phyloP scores from a whole-genome alignment of 2,329 filamentous ascomycete species.

The Rhynchosporium secalis region DNA sequence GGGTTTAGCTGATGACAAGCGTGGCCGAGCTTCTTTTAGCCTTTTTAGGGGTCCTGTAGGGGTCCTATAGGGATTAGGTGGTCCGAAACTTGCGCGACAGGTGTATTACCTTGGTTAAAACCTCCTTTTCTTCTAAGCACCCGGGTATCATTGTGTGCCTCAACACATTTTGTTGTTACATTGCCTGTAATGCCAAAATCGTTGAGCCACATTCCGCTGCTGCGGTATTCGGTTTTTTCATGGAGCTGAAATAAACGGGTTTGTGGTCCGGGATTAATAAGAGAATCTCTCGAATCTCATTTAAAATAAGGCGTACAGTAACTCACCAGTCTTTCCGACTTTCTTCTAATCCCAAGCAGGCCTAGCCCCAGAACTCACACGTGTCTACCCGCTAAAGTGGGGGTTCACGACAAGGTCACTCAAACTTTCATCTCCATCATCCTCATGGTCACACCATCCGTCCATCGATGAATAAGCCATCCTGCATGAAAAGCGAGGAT shows the following conservation, averaged over 20 bases:
- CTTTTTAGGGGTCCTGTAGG: too few relatives aligned
- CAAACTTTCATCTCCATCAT: not conserved
- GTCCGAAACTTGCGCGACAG: too few relatives aligned
- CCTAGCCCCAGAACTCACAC: conserved; percentile 2
- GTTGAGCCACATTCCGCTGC: not conserved
- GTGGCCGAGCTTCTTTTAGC: too few relatives aligned
- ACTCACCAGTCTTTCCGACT: not conserved
- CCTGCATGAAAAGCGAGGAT: conserved; percentile 4
- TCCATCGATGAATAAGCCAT: conserved; percentile 10
- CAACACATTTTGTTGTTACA: too few relatives aligned
- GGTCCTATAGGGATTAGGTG: too few relatives aligned
- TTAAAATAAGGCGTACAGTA: not conserved
- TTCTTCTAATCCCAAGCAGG: conserved; percentile 1
- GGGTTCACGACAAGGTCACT: not conserved
- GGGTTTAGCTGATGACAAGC: too few relatives aligned
- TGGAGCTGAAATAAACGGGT: too few relatives aligned
- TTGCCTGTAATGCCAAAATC: too few relatives aligned
- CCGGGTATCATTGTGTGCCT: too few relatives aligned
- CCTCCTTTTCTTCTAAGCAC: too few relatives aligned
- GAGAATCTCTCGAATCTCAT: not conserved
- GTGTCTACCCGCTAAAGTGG: conserved; percentile 2
- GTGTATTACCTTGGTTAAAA: too few relatives aligned
- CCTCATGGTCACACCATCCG: not conserved
- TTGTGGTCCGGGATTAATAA: not conserved
- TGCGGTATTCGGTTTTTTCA: not conserved